Conservation (phyloP, 2,329 filamentous ascomycete species). For the Aspergillus intermedius region DNA sequence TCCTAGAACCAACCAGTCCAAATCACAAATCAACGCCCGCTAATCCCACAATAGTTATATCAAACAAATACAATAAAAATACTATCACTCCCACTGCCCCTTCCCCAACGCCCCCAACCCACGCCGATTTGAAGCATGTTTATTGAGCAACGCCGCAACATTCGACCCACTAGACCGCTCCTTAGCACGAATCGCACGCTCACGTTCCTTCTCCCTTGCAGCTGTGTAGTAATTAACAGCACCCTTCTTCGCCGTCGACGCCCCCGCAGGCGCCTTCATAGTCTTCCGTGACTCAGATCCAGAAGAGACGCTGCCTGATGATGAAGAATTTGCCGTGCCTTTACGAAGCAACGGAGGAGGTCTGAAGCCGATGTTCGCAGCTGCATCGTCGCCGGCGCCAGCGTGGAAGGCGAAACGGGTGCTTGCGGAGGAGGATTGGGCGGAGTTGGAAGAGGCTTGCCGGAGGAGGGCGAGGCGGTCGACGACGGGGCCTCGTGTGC, state of each 20-base stretch:
- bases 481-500: slow-evolving; percentile 37
- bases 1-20: not conserved
- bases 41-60: not conserved
- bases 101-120: slow-evolving; percentile 27
- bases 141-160: slow-evolving; percentile 32
- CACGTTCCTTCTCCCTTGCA: slow-evolving; percentile 53
- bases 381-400: slow-evolving; percentile 10
- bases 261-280: slow-evolving; percentile 20
- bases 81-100: slow-evolving; percentile 37
- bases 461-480: slow-evolving; percentile 40
- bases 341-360: slow-evolving; percentile 27
- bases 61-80: not conserved
- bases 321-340: slow-evolving; percentile 24
- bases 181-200: slow-evolving; percentile 47
- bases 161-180: slow-evolving; percentile 36
- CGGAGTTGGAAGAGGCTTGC: slow-evolving; percentile 40
- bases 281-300: slow-evolving; percentile 20
- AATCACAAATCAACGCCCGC: not conserved
- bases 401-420: slow-evolving; percentile 30
- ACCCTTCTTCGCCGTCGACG: slow-evolving; percentile 51
- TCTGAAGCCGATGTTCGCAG: slow-evolving; percentile 25
- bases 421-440: slow-evolving; percentile 19
- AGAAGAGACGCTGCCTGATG: slow-evolving; percentile 17
- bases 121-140: slow-evolving; percentile 30
- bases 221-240: slow-evolving; percentile 53